Conservation (phyloP, 148 eudicot species). For the Heliamphora exappendiculata region DNA sequence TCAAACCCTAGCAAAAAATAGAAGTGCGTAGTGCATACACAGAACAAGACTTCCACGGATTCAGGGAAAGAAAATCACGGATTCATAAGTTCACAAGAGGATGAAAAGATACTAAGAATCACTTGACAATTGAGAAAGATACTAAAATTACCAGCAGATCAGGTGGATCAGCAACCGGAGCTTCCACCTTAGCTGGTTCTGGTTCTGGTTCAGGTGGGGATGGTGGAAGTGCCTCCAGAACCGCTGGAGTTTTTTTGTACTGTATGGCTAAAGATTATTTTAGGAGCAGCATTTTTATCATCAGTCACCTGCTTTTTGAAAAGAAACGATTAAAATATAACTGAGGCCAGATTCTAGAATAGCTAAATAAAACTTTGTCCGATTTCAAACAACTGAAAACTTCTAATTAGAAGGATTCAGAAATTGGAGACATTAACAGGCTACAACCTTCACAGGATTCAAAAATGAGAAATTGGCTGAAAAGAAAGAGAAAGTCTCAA, state of each 20-base stretch:
- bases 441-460: neutral
- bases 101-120: neutral
- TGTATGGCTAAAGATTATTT: constrained; percentile 57
- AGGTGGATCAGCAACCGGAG: constrained; percentile 57
- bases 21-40: neutral
- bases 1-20: constrained; percentile 43
- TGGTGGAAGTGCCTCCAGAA: constrained; percentile 36
- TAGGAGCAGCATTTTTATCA: constrained; percentile 35
- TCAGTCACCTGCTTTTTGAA: constrained; percentile 43
- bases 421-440: neutral
- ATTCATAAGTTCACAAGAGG: neutral
- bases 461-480: neutral
- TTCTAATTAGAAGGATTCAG: neutral
- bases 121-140: constrained; percentile 4
- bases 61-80: neutral
- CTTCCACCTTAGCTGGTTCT: constrained; percentile 50
- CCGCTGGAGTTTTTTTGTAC: constrained; percentile 51
- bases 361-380: neutral
- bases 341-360: neutral
- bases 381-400: neutral
- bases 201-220: constrained; percentile 44
- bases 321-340: neutral
- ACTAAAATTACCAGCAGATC: constrained; percentile 62
- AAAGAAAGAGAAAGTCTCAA: neutral
- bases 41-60: too few relatives aligned